Evolutionary conservation across 129 eudicot genomes (phyloP).

Genomic region (Cynara cardunculus): DNA sequence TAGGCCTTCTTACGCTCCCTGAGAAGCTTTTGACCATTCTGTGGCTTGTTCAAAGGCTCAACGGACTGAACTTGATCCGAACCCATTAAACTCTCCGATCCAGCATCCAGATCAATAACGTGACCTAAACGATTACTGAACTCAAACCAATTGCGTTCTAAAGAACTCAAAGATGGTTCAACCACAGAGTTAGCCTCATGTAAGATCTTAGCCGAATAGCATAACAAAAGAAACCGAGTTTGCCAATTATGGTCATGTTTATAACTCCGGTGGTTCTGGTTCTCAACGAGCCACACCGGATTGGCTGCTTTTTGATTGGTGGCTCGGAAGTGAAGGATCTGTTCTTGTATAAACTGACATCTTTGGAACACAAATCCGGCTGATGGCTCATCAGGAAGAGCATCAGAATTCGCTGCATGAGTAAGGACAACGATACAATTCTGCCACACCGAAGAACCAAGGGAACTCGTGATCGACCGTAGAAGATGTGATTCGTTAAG

Average conservation of each 20-base stretch:
- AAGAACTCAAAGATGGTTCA: not conserved
- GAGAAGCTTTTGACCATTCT: constrained; percentile 14
- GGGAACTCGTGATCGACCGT: constrained; percentile 41
- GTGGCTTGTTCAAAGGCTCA: constrained; percentile 19
- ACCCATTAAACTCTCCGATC: constrained; percentile 18
- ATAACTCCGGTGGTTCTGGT: constrained; percentile 31
- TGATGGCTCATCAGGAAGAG: constrained; percentile 45
- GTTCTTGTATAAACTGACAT: constrained; percentile 42
- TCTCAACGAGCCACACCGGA: constrained; percentile 52
- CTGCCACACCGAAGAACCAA: constrained; percentile 56
- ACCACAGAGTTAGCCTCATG: constrained; percentile 25
- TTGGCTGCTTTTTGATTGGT: constrained; percentile 18
- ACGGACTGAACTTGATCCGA: constrained; percentile 29
- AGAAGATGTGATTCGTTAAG: constrained; percentile 48
- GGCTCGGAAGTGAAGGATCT: constrained; percentile 32
- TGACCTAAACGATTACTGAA: constrained; percentile 6
- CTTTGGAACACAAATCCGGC: constrained; percentile 43
- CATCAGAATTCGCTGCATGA: constrained; percentile 40
- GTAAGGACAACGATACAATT: constrained; percentile 56
- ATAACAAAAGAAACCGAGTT: constrained; percentile 41
- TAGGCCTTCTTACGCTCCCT: constrained; percentile 33
- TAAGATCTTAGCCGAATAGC: constrained; percentile 52
- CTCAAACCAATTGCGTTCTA: constrained; percentile 18
- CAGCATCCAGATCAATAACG: constrained; percentile 19
- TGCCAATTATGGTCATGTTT: constrained; percentile 45